Percentiles rank a stretch among this genome's conserved stretches.
These are phyloP conservation scores for Schizothecium vesticola DNA, from an alignment of 495 filamentous ascomycete species.

Conservation along the genomic window DNA sequence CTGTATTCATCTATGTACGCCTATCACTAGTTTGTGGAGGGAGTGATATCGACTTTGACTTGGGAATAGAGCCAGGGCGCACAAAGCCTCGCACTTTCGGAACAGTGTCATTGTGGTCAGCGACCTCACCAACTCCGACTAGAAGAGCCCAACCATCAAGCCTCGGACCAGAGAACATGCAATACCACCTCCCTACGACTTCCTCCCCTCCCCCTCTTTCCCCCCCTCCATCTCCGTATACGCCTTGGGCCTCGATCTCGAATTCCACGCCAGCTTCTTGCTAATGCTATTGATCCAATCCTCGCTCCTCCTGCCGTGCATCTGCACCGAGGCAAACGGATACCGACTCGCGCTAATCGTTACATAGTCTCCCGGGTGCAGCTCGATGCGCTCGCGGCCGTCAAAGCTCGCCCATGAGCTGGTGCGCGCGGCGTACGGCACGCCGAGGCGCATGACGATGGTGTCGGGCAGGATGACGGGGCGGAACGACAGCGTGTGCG, in stretches of 20 bases:
- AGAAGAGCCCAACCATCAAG: too few relatives aligned
- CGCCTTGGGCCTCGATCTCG: slow-evolving; percentile 67
- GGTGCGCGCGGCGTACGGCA: slow-evolving; percentile 86
- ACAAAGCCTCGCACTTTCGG: too few relatives aligned
- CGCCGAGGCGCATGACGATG: slow-evolving; percentile 83
- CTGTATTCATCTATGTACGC: too few relatives aligned
- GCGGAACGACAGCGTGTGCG: slow-evolving; percentile 91
- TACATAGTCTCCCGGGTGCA: slow-evolving; percentile 88
- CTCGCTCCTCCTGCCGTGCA: slow-evolving; percentile 65
- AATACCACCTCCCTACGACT: not conserved
- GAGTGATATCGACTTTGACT: not conserved
- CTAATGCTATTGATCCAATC: slow-evolving; percentile 93
- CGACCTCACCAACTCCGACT: too few relatives aligned
- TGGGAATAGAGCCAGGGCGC: too few relatives aligned
- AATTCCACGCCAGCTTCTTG: slow-evolving; percentile 92
- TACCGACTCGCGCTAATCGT: slow-evolving; percentile 89
- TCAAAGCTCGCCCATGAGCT: slow-evolving; percentile 97
- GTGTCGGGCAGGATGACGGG: slow-evolving; percentile 95
- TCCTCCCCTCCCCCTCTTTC: not conserved
- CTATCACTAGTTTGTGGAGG: too few relatives aligned
- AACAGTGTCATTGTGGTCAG: too few relatives aligned
- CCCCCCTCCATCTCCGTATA: slow-evolving; percentile 46
- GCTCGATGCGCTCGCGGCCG: slow-evolving; percentile 81
- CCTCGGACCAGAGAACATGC: too few relatives aligned
- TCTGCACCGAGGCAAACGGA: slow-evolving; percentile 86